Evolutionary conservation across 305 asterid genomes (phyloP).

Genomic region (Solanum hybrid): DNA sequence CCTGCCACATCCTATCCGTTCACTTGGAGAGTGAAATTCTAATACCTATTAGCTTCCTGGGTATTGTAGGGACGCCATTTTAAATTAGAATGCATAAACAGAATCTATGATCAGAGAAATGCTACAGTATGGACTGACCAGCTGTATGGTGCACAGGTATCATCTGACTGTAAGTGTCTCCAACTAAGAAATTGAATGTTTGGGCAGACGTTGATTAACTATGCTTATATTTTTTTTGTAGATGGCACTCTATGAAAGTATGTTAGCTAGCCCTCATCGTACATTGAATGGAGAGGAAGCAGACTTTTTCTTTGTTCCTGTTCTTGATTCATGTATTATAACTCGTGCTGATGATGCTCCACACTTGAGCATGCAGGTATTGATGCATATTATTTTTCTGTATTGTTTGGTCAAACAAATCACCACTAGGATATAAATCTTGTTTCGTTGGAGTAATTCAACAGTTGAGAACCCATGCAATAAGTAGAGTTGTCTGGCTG

Average conservation of each 20-base stretch:
- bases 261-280: conserved; percentile 77
- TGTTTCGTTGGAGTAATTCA: neutral
- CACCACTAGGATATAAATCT: neutral
- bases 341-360: conserved; percentile 96
- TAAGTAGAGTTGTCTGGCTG: neutral
- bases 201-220: neutral
- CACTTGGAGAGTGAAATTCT: neutral
- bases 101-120: conserved; percentile 70
- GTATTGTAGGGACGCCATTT: conserved; percentile 75
- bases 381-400: neutral
- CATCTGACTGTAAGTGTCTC: neutral
- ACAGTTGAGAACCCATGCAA: neutral
- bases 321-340: conserved; percentile 90
- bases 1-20: neutral
- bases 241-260: conserved; percentile 87
- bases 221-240: conserved; percentile 20
- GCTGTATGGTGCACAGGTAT: conserved; percentile 96
- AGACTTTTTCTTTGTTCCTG: conserved; percentile 91
- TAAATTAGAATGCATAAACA: conserved; percentile 75
- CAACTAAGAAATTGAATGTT: neutral
- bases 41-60: neutral
- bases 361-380: conserved; percentile 70
- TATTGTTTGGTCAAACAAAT: neutral
- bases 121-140: conserved; percentile 83
- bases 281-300: conserved; percentile 92